Evolutionary conservation across 305 asterid genomes (phyloP), one percentile per base, ranked within the genome.

Genomic region (Galium porrigens): DNA sequence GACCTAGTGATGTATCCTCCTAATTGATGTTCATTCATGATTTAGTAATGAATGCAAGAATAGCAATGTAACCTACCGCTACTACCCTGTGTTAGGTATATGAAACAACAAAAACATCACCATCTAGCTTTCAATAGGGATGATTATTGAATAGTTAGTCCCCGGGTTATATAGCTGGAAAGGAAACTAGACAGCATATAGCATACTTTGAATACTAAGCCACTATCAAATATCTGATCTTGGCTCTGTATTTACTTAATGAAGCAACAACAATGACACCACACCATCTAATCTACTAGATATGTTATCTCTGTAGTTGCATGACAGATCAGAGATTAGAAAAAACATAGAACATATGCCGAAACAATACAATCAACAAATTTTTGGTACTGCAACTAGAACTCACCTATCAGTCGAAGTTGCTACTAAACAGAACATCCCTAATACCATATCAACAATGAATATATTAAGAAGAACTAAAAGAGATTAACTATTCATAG

Each of bases 161-260:
- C 6, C 37, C 41, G 34, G 52, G 25, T 29, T 15, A 48, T 5
- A 30, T 0, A 46, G 58, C 58, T 48, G 68, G 67, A 63, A 63
- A 63, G 56, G 41, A 63, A 36, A 22, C 6, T 42, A 17, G 67
- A 55, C 67, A 60, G 61, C n/a, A 34, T 37, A 60, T 37, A 49
- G 39, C 39, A 22, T 34, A 52, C 30, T 60, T 68, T 49, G 42
- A 68, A 57, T 41, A 36, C 29, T 36, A 14, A 25, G 29, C 66
- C 11, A 59, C 18, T 22, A 49, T 51, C 61, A 60, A 65, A 49
- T 6, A 68, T 51, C 63, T 69, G 25, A 25, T 36, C 29, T 18
- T 36, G 55, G 55, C 20, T 14, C 32, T 32, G 22, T 22, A 56
- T 56, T 29, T 27, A 49, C 48, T 11, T 3, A 27, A 63, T 63